phyloP scores from a whole-genome alignment of 306 rosid species.

The Senna tora region DNA sequence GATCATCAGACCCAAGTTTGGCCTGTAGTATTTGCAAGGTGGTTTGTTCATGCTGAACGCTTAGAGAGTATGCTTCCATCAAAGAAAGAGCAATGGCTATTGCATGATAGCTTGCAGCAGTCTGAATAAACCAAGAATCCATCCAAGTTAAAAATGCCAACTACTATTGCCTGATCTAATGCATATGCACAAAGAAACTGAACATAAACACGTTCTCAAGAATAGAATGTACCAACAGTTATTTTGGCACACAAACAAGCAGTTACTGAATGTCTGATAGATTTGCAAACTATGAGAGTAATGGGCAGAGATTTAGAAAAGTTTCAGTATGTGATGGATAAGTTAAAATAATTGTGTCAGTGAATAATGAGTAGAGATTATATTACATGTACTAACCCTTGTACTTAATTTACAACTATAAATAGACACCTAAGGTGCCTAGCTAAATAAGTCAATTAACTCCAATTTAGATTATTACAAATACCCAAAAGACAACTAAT shows the following conservation, averaged over 20 bases:
- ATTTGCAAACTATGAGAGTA: not conserved
- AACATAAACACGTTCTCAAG: conserved; percentile 16
- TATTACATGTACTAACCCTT: too few relatives aligned
- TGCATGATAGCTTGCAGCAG: conserved; percentile 99
- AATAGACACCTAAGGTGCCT: too few relatives aligned
- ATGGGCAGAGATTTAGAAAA: too few relatives aligned
- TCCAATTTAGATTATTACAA: too few relatives aligned
- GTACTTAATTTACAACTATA: too few relatives aligned
- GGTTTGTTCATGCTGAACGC: conserved; percentile 98
- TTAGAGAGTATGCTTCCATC: conserved; percentile 97
- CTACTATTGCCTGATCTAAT: conserved; percentile 15
- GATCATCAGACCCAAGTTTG: conserved; percentile 93
- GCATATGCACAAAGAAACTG: conserved; percentile 28
- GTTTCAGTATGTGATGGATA: too few relatives aligned
- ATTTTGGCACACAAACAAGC: not conserved
- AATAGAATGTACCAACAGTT: conserved; percentile 1
- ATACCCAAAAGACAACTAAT: too few relatives aligned
- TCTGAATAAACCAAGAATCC: conserved; percentile 54
- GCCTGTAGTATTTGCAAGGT: conserved; percentile 95
- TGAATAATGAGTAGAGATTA: too few relatives aligned
- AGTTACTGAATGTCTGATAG: not conserved
- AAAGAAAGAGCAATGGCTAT: conserved; percentile 98
- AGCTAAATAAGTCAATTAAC: too few relatives aligned
- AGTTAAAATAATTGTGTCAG: too few relatives aligned
- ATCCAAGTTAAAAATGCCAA: conserved; percentile 28